Conservation (phyloP, 371 early-diverging fungal genomes). For the Apophysomyces trapeziformis region DNA sequence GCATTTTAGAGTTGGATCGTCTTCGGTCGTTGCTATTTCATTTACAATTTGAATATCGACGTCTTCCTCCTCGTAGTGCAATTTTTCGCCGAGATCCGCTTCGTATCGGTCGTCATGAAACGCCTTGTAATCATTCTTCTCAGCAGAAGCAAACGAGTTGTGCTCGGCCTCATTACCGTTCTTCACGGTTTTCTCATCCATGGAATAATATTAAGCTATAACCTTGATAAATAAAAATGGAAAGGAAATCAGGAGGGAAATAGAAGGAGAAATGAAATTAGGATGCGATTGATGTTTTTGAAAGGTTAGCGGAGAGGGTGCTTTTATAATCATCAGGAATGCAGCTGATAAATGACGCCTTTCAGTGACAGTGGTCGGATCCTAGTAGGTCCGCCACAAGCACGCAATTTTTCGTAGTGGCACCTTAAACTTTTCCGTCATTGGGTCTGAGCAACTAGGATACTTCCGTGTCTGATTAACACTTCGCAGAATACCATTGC, state of each 20-base stretch:
- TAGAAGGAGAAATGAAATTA: not conserved
- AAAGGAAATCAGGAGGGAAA: not conserved
- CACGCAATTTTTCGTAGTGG: no score
- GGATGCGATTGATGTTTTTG: not conserved
- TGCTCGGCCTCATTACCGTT: not conserved
- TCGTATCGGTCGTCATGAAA: not conserved
- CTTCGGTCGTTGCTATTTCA: conserved; percentile 38
- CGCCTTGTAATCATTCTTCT: not conserved
- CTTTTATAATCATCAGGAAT: not conserved
- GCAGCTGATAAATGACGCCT: not conserved
- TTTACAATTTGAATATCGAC: conserved; percentile 33
- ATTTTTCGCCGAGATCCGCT: not conserved
- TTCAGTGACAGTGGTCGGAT: not conserved
- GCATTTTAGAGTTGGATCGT: conserved; percentile 32
- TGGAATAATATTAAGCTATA: not conserved
- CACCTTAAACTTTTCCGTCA: no score
- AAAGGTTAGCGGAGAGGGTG: not conserved
- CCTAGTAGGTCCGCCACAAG: not conserved
- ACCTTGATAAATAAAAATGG: not conserved
- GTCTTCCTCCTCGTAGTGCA: conserved; percentile 13
- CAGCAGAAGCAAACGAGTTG: not conserved
- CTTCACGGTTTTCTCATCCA: not conserved
- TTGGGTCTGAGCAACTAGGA: no score
- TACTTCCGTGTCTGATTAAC: no score
- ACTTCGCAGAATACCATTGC: no score